phyloP scores from a whole-genome alignment of 306 rosid species.

The Myrica gale region DNA sequence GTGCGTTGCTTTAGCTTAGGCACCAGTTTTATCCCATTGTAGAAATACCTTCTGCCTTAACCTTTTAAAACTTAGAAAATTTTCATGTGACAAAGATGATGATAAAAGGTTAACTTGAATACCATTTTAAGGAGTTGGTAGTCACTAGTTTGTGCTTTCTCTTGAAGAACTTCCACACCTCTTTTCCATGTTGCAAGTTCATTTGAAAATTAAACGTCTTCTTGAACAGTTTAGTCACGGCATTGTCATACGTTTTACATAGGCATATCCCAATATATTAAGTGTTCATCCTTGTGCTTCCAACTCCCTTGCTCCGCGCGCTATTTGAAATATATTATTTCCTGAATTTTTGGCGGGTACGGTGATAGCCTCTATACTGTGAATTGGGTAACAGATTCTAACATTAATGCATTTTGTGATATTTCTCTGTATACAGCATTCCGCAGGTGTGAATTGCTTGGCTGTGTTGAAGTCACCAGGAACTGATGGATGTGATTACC shows the following conservation, averaged over 20 bases:
- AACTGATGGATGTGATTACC: conserved; percentile 67
- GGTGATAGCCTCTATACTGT: background rate
- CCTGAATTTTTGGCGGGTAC: background rate
- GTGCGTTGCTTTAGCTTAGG: background rate
- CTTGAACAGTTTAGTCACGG: background rate
- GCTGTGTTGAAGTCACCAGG: conserved; percentile 56
- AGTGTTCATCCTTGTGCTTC: background rate
- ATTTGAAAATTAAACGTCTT: conserved; percentile 8
- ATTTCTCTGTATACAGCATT: conserved; percentile 69
- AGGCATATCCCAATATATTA: background rate
- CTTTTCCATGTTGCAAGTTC: background rate
- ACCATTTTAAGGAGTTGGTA: background rate
- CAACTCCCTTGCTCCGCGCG: background rate
- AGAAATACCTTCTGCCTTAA: background rate
- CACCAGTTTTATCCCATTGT: conserved; percentile 1
- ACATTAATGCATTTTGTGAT: conserved; percentile 19
- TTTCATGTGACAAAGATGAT: background rate
- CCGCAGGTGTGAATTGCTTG: conserved; percentile 90
- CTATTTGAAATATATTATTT: background rate
- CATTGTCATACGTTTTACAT: background rate
- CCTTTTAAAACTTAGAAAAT: background rate
- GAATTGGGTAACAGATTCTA: conserved; percentile 8
- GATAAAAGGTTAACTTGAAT: background rate
- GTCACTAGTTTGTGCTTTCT: background rate
- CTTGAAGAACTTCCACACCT: background rate